Percentiles rank a stretch among this genome's conserved stretches.
phyloP scores from a whole-genome alignment of 441 rosid genomes.

The Dalechampia spathulata region DNA sequence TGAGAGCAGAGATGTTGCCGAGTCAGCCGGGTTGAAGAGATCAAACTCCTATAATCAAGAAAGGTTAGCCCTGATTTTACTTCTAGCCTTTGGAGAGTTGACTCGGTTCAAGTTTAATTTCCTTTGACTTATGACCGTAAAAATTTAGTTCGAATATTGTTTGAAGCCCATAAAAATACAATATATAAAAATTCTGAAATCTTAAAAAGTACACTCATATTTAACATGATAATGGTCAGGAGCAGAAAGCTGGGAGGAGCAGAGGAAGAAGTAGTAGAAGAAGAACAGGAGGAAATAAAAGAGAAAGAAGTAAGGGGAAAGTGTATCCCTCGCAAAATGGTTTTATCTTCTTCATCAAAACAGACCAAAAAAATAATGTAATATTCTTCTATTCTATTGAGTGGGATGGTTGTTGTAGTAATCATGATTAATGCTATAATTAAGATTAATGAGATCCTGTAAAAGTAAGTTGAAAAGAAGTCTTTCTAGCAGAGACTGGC shows the following conservation, averaged over 20 bases:
- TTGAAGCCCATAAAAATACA: no score
- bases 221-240: constrained; percentile 26
- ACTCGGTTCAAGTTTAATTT: not conserved
- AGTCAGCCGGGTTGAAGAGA: constrained; percentile 38
- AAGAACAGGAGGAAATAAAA: constrained; percentile 20
- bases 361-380: constrained; percentile 27
- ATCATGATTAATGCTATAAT: not conserved
- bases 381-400: no score
- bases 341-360: constrained; percentile 27
- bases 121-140: no score
- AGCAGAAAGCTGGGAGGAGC: constrained; percentile 18
- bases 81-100: not conserved
- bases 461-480: no score
- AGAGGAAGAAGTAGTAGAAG: constrained; percentile 21
- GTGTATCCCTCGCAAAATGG: constrained; percentile 51
- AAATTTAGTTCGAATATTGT: no score
- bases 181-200: no score
- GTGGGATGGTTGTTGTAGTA: constrained; percentile 8
- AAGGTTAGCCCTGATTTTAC: constrained; percentile 32
- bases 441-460: not conserved
- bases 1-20: constrained; percentile 32
- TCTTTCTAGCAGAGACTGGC: no score
- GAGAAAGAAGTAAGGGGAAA: constrained; percentile 35
- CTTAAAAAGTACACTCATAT: no score
- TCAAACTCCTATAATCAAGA: constrained; percentile 78